Conservation (phyloP, 495 filamentous ascomycete species). For the Neurospora cerealis region DNA sequence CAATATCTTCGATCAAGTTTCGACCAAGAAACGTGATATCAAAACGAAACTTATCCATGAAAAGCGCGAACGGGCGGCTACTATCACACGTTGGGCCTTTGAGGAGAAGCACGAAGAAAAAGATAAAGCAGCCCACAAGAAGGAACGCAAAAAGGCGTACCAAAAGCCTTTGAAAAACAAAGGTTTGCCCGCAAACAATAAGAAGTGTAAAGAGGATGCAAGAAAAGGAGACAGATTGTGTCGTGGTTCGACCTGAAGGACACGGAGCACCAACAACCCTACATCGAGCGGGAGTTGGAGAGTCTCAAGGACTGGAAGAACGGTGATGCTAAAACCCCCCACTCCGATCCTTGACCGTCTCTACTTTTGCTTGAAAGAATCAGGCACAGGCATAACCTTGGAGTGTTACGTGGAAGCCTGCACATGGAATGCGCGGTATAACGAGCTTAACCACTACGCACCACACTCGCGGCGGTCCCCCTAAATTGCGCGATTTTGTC, state of each 20-base stretch:
- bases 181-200: not conserved
- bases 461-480: not conserved
- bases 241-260: not conserved
- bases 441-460: not conserved
- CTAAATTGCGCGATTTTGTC: not conserved
- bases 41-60: not conserved
- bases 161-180: not conserved
- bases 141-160: not conserved
- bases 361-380: not conserved
- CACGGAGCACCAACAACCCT: not conserved
- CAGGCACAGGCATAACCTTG: not conserved
- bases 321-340: not conserved
- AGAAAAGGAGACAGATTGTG: not conserved
- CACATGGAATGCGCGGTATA: not conserved
- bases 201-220: not conserved
- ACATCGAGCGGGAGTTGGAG: not conserved
- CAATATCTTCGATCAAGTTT: too few relatives aligned
- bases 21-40: not conserved
- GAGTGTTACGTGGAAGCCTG: not conserved
- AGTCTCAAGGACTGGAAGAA: not conserved
- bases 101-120: not conserved
- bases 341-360: not conserved
- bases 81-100: not conserved
- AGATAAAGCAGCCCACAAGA: not conserved
- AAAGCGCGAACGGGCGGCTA: not conserved